These are phyloP conservation scores for Neonectria hederae DNA, from an alignment of 2,329 filamentous ascomycete species.

Conservation along the genomic window DNA sequence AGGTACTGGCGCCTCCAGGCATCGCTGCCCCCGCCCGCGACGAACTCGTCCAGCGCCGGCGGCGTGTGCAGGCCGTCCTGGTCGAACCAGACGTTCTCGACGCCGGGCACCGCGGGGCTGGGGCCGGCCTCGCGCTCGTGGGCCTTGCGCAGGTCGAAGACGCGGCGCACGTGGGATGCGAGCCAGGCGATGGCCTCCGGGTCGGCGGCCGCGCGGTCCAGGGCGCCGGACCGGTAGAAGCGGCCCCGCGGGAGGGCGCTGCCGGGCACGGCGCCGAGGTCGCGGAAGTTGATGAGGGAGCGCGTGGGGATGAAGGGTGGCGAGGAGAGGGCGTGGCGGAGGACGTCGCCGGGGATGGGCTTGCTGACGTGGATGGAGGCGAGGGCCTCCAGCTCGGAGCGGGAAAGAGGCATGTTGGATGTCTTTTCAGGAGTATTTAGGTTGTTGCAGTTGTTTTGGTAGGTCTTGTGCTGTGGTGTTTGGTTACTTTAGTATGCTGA, in stretches of 20 bases:
- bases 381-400: constrained; percentile 48
- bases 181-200: constrained; percentile 49
- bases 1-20: constrained; percentile 60
- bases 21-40: constrained; percentile 54
- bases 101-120: constrained; percentile 54
- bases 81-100: constrained; percentile 58
- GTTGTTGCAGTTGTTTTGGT: background rate
- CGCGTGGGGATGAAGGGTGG: constrained; percentile 58
- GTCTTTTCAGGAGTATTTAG: background rate
- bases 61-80: constrained; percentile 47
- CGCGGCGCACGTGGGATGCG: constrained; percentile 49
- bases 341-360: constrained; percentile 50
- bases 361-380: constrained; percentile 52
- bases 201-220: constrained; percentile 46
- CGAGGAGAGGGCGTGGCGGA: constrained; percentile 49
- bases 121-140: constrained; percentile 54
- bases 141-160: constrained; percentile 63
- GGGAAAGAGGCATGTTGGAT: constrained; percentile 35
- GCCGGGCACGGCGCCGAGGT: constrained; percentile 57
- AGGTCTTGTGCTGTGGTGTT: background rate
- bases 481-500: background rate
- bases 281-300: constrained; percentile 62
- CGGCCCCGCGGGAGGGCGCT: constrained; percentile 53
- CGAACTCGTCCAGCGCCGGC: constrained; percentile 54
- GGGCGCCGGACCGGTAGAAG: constrained; percentile 58